Percentiles rank a stretch among this genome's conserved stretches.
phyloP scores from a whole-genome alignment of 2,329 filamentous ascomycete species.

The Chaetomium olivaceum region DNA sequence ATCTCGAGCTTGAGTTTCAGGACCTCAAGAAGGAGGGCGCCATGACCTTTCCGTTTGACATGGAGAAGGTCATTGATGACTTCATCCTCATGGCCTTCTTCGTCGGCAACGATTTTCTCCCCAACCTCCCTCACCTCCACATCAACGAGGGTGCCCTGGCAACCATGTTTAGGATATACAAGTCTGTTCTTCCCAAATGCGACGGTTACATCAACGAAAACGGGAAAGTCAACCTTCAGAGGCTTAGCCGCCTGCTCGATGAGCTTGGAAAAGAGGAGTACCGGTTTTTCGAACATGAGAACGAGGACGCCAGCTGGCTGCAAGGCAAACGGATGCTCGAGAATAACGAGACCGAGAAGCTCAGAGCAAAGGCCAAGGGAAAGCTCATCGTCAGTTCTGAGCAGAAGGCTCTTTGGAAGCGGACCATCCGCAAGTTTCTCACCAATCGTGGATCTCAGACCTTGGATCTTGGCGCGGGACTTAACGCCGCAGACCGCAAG shows the following conservation, averaged over 20 bases:
- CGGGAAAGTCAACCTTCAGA: slow-evolving; percentile 83
- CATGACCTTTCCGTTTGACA: slow-evolving; percentile 79
- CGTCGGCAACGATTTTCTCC: slow-evolving; percentile 97
- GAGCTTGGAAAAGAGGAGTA: slow-evolving; percentile 87
- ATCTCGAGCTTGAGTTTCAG: slow-evolving; percentile 94
- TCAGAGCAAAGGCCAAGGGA: slow-evolving; percentile 56
- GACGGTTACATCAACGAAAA: slow-evolving; percentile 96
- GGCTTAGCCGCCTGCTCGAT: slow-evolving; percentile 74
- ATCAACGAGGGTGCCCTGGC: slow-evolving; percentile 98
- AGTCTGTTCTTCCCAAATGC: slow-evolving; percentile 79
- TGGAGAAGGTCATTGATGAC: slow-evolving; percentile 97
- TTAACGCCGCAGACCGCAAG: slow-evolving; percentile 84
- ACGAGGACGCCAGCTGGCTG: slow-evolving; percentile 87
- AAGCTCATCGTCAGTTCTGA: slow-evolving; percentile 73
- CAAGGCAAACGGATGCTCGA: slow-evolving; percentile 78
- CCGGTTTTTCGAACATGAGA: slow-evolving; percentile 89
- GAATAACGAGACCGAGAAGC: slow-evolving; percentile 62
- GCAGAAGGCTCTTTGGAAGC: slow-evolving; percentile 80
- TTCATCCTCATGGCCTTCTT: slow-evolving; percentile 99
- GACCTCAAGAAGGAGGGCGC: slow-evolving; percentile 72
- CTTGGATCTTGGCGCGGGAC: slow-evolving; percentile 70
- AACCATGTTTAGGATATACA: slow-evolving; percentile 97
- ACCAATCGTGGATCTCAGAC: slow-evolving; percentile 64
- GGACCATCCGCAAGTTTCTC: slow-evolving; percentile 79
- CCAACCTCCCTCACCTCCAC: slow-evolving; percentile 91